Evolutionary conservation across 2,329 filamentous ascomycete genomes (phyloP).

Genomic region (Cryphonectria carpinicola): DNA sequence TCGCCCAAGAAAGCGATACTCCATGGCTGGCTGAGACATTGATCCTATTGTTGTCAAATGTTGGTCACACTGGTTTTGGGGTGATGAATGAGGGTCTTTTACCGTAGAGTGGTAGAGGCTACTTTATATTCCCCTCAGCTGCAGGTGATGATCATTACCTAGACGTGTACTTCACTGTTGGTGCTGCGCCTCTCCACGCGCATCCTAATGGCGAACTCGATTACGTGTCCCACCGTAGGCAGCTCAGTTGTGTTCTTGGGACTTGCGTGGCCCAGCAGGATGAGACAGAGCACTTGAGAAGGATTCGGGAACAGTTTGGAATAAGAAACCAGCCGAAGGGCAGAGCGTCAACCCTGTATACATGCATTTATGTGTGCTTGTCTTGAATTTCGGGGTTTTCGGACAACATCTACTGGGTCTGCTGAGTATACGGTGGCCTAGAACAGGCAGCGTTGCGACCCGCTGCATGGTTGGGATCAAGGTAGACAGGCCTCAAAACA

Average conservation of each 20-base stretch:
- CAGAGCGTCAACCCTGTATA: background rate
- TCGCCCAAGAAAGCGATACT: conserved; percentile 6
- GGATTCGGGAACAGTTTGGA: background rate
- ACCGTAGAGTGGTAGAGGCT: background rate
- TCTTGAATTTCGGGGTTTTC: background rate
- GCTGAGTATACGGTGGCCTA: background rate
- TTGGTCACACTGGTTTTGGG: too few relatives aligned
- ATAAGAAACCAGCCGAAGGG: background rate
- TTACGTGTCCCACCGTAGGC: background rate
- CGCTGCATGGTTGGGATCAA: background rate
- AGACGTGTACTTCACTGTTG: background rate
- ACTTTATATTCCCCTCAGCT: background rate
- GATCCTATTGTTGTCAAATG: background rate
- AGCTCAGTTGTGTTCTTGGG: background rate
- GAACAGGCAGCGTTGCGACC: background rate
- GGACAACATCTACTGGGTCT: background rate
- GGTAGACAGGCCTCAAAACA: too few relatives aligned
- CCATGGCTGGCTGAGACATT: background rate
- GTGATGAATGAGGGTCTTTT: too few relatives aligned
- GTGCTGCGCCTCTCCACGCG: background rate
- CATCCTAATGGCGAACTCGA: background rate
- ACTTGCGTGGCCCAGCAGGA: background rate
- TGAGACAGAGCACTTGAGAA: background rate
- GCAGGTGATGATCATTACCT: background rate
- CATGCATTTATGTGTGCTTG: background rate